Evolutionary conservation across 768 basidiomycete genomes (phyloP).

Genomic region (Termitomyces sp.): DNA sequence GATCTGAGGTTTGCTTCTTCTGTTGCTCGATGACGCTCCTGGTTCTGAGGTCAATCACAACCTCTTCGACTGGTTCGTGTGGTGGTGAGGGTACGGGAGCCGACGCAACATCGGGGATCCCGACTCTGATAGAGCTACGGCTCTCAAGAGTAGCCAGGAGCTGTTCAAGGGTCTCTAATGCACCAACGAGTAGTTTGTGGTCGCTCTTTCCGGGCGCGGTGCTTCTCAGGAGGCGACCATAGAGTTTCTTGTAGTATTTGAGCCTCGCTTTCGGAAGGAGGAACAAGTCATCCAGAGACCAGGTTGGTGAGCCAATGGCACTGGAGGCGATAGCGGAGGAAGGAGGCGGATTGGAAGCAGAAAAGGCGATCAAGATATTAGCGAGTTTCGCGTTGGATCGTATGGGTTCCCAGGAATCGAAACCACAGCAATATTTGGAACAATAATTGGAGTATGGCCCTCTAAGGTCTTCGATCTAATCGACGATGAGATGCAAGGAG

Average conservation of each 20-base stretch:
- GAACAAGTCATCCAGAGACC: conserved; percentile 89
- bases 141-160: conserved; percentile 65
- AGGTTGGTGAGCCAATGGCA: conserved; percentile 34
- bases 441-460: conserved; percentile 82
- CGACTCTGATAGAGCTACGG: conserved; percentile 50
- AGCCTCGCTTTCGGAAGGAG: conserved; percentile 78
- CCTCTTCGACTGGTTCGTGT: conserved; percentile 40
- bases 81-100: conserved; percentile 14
- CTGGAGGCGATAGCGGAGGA: conserved; percentile 29
- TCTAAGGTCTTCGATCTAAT: conserved; percentile 87
- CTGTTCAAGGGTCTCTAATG: conserved; percentile 72
- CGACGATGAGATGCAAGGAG: conserved; percentile 11
- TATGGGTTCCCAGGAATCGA: conserved; percentile 81
- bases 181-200: conserved; percentile 72
- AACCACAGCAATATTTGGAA: conserved; percentile 64
- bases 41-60: conserved; percentile 50
- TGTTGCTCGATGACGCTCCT: conserved; percentile 24
- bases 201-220: conserved; percentile 85
- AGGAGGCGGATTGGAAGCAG: conserved; percentile 56
- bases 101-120: conserved; percentile 17
- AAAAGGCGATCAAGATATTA: conserved; percentile 63
- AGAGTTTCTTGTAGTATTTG: conserved; percentile 90
- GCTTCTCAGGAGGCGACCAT: conserved; percentile 77
- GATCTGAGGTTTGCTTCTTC: conserved; percentile 13
- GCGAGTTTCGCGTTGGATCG: conserved; percentile 68